phyloP scores from a whole-genome alignment of 768 basidiomycete species.

The Dacryopinax spathularia region DNA sequence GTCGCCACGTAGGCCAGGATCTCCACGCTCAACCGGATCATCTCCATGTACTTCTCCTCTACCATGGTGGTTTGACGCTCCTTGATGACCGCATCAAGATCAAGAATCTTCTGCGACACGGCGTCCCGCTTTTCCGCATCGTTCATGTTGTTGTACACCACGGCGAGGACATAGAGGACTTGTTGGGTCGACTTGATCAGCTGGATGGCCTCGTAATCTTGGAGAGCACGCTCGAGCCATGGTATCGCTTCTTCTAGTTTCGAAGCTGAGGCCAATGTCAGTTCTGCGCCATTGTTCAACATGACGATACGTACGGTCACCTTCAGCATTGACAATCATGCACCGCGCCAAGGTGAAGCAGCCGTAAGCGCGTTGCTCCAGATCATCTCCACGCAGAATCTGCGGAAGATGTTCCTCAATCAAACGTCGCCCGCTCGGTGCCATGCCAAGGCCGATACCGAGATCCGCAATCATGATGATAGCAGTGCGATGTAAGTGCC shows the following conservation, averaged over 20 bases:
- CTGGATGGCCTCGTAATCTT: slow-evolving; percentile 47
- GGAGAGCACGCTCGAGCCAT: slow-evolving; percentile 48
- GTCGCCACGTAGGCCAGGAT: neutral
- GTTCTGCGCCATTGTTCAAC: slow-evolving; percentile 2
- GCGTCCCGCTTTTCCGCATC: slow-evolving; percentile 40
- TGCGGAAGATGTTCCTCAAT: slow-evolving; percentile 74
- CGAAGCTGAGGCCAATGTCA: slow-evolving; percentile 3
- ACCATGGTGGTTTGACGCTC: neutral
- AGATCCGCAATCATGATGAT: slow-evolving; percentile 64
- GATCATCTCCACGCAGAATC: slow-evolving; percentile 56
- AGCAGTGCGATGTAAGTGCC: slow-evolving; percentile 37
- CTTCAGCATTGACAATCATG: slow-evolving; percentile 36
- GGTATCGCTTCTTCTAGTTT: slow-evolving; percentile 44
- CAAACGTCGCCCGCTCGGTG: slow-evolving; percentile 45
- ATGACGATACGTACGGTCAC: slow-evolving; percentile 5
- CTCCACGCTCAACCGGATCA: neutral
- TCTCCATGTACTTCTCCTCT: neutral
- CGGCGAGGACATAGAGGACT: slow-evolving; percentile 56
- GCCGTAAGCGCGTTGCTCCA: slow-evolving; percentile 62
- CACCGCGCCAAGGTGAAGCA: slow-evolving; percentile 63
- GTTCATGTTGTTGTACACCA: slow-evolving; percentile 57
- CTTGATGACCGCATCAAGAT: neutral
- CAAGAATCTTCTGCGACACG: neutral
- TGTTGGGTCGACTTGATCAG: slow-evolving; percentile 47
- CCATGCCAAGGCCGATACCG: slow-evolving; percentile 62